These are phyloP conservation scores for Candida tropicalis DNA, from an alignment of 1,139 yeast genomes.

Conservation along the genomic window DNA sequence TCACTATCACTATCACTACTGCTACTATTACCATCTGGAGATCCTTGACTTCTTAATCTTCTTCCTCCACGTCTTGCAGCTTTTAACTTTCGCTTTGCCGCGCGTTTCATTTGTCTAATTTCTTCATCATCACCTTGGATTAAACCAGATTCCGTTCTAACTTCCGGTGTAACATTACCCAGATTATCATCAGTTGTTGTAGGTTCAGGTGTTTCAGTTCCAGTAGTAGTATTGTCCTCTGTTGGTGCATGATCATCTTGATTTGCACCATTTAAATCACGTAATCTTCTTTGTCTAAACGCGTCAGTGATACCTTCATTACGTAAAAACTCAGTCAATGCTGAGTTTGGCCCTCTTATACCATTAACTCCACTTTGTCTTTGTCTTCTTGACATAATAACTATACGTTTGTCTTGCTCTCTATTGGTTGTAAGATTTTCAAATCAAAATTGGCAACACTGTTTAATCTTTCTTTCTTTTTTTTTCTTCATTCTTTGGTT, in stretches of 20 bases:
- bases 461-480: too few species aligned
- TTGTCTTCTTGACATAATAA: conserved; percentile 28
- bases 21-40: conserved; percentile 26
- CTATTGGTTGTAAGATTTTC: neutral
- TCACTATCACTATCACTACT: conserved; percentile 28
- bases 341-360: conserved; percentile 71
- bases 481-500: too few species aligned
- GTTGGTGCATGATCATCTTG: conserved; percentile 8
- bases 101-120: conserved; percentile 39
- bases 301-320: conserved; percentile 88
- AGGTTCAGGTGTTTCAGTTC: conserved; percentile 4
- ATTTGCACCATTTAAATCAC: conserved; percentile 28
- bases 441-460: neutral
- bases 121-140: conserved; percentile 28
- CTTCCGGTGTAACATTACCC: conserved; percentile 12
- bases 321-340: conserved; percentile 71
- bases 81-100: conserved; percentile 39
- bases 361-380: conserved; percentile 37
- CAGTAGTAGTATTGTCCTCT: conserved; percentile 10
- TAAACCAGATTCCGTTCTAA: conserved; percentile 6
- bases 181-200: neutral
- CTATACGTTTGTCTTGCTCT: too few species aligned
- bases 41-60: conserved; percentile 19
- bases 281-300: conserved; percentile 62
- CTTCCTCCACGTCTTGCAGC: conserved; percentile 27